phyloP scores from a whole-genome alignment of 176 grass and related monocot species.

The Oryza rufipogon region DNA sequence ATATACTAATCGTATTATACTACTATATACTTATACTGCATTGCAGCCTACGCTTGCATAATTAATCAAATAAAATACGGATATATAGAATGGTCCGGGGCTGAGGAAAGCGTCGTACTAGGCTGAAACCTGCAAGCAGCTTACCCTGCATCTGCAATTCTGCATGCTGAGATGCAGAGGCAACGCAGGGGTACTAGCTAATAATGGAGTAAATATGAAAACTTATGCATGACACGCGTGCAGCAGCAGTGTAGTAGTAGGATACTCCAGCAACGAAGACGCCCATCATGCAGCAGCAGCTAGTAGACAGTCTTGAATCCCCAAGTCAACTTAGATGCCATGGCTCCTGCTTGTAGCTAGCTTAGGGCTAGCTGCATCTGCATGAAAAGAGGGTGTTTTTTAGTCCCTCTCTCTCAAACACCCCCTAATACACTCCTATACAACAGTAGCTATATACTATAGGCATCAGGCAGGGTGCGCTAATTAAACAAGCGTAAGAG shows the following conservation, averaged over 20 bases:
- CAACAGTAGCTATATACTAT: not conserved
- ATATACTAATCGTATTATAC: not conserved
- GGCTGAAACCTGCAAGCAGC: too few species aligned
- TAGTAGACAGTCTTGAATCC: not conserved
- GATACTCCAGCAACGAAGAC: not conserved
- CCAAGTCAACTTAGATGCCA: not conserved
- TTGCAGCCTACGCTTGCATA: not conserved
- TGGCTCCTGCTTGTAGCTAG: not conserved
- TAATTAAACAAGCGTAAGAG: too few species aligned
- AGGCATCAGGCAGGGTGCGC: not conserved
- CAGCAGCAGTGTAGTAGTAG: not conserved
- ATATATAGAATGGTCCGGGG: not conserved
- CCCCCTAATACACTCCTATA: too few species aligned
- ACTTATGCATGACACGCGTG: not conserved
- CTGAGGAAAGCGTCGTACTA: not conserved
- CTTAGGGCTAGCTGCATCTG: not conserved
- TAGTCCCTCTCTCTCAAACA: too few species aligned
- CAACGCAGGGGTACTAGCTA: not conserved
- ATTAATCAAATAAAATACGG: not conserved
- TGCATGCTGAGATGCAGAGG: not conserved
- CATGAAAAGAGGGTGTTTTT: too few species aligned
- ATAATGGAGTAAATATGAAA: not conserved
- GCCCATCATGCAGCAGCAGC: not conserved
- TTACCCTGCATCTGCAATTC: too few species aligned
- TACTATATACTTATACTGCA: not conserved